Evolutionary conservation across 768 basidiomycete species (phyloP).

Genomic region (Agrocybe pediades): DNA sequence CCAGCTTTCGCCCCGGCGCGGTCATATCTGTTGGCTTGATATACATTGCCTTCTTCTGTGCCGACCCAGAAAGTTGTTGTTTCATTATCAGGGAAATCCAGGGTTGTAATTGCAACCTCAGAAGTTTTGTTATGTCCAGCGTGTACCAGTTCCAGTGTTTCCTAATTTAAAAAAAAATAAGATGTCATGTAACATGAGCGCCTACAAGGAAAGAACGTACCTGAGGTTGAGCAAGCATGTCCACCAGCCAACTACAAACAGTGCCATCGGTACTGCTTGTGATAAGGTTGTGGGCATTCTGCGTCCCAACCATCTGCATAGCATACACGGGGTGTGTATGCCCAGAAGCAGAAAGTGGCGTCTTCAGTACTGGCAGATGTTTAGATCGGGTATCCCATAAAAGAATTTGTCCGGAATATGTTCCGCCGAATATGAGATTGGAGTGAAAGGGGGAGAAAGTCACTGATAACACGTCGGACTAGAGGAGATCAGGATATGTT

Average conservation of each 20-base stretch:
- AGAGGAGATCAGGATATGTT: conserved; percentile 3
- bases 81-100: conserved; percentile 96
- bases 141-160: conserved; percentile 90
- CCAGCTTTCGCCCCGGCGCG: conserved; percentile 97
- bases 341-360: conserved; percentile 92
- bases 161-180: conserved; percentile 43
- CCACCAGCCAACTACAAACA: conserved; percentile 97
- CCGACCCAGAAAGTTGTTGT: conserved; percentile 98
- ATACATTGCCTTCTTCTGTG: conserved; percentile 97
- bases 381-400: conserved; percentile 98
- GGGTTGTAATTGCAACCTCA: conserved; percentile 91
- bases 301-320: conserved; percentile 98
- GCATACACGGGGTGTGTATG: conserved; percentile 99
- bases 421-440: conserved; percentile 95
- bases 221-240: conserved; percentile 98
- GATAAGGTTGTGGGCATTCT: conserved; percentile 97
- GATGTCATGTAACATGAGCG: neutral
- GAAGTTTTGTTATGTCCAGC: conserved; percentile 95
- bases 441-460: conserved; percentile 98
- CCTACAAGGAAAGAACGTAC: conserved; percentile 47
- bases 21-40: conserved; percentile 96
- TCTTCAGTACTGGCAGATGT: conserved; percentile 94
- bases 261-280: conserved; percentile 96
- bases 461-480: conserved; percentile 98
- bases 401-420: conserved; percentile 98